Evolutionary conservation across 371 early-diverging fungal species (phyloP), one percentile per base, ranked within the genome.

Genomic region (Circinella umbellata): DNA sequence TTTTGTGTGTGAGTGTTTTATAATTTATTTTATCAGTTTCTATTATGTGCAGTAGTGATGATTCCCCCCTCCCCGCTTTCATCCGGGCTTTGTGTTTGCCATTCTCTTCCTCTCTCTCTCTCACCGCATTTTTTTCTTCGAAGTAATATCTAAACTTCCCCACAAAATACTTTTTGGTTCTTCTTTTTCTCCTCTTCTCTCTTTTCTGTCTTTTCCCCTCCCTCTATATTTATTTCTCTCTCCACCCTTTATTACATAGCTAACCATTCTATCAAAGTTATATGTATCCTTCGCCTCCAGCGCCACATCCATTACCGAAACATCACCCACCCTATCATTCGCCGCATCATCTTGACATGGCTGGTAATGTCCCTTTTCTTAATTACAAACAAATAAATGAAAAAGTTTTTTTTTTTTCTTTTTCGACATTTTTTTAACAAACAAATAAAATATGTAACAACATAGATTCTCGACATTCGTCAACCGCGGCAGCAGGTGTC

Each of bases 221-320:
- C 27, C 27, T 27, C 27, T 27, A 27, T 11, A 47, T 11, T 5
- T 51, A 51, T 51, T 51, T 51, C 59, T 61, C 42, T 42, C 11
- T 9, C 6, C 6, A 42, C 42, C 42, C 6, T 9, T 3, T 42
- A 9, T 42, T 42, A 3, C 27, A 27, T 27, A 27, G 2, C 27
- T 27, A 27, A 27, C 27, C 27, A 27, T 27, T 27, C 2, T 27
- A 27, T 27, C 27, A 27, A 27, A n/a, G 18, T 39, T 55, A 55
- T 20, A 71, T 67, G 67, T 67, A 71, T 46, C 67, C 67, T 53
- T 71, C 67, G 35, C 64, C 67, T 8, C 71, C 71, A 66, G 65
- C 63, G 64, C 69, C 69, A 20, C 62, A 18, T 36, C n/a, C 68
- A 17, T 46, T 61, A 37, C 37, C 69, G 4, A 69, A 69, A 42